These are phyloP conservation scores for Neocallimastix lanati DNA, from an alignment of 192 early-diverging fungal genomes.

Conservation along the genomic window DNA sequence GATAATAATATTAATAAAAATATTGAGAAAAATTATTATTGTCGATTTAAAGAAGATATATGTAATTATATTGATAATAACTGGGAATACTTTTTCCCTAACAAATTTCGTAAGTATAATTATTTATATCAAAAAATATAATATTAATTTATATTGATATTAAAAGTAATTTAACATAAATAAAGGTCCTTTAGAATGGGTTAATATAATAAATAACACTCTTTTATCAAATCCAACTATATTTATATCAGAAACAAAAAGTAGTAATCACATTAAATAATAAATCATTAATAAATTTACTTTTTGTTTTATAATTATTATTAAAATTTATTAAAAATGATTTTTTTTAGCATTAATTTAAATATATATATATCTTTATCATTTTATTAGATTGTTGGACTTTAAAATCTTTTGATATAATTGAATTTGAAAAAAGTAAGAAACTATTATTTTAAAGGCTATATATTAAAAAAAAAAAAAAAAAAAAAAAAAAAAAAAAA, in stretches of 20 bases:
- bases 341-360: too few relatives aligned
- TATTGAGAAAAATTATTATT: background rate
- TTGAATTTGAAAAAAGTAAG: background rate
- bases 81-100: background rate
- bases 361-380: too few relatives aligned
- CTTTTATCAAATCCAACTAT: background rate
- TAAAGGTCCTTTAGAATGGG: background rate
- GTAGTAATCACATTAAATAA: background rate
- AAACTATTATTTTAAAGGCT: too few relatives aligned
- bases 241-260: background rate
- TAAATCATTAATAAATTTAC: too few relatives aligned
- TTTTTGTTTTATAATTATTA: too few relatives aligned
- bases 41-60: background rate
- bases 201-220: background rate
- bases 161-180: background rate
- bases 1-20: background rate
- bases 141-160: too few relatives aligned
- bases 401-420: background rate
- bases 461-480: too few relatives aligned
- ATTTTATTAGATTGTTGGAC: background rate
- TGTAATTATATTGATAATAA: background rate
- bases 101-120: background rate
- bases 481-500: too few relatives aligned
- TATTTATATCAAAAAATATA: too few relatives aligned
- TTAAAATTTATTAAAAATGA: too few relatives aligned